A percentile compares a stretch with the other conserved stretches of the same genome.
Evolutionary conservation across 164 flowering plant species (phyloP).

Genomic region (Tinospora cordifolia): DNA sequence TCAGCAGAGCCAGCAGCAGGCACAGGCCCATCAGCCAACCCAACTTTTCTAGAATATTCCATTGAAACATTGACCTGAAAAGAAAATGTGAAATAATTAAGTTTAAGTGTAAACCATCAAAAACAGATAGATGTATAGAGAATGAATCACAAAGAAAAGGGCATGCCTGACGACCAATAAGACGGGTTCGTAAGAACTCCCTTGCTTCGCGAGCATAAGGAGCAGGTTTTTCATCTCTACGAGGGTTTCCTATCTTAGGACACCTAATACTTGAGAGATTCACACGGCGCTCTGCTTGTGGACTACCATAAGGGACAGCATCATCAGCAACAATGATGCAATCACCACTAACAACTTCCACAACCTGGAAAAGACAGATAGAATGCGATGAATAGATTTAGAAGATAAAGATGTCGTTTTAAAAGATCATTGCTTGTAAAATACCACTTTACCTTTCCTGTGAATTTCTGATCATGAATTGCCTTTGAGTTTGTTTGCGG

Average conservation of each 20-base stretch:
- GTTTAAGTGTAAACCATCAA: not conserved
- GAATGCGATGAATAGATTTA: not conserved
- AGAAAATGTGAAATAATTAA: not conserved
- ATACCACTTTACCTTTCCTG: conserved; percentile 59
- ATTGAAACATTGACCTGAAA: conserved; percentile 77
- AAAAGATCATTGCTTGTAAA: conserved; percentile 3
- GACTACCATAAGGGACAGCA: conserved; percentile 77
- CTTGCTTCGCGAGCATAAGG: conserved; percentile 90
- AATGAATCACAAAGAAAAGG: not conserved
- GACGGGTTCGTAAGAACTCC: conserved; percentile 77
- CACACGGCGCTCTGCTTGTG: conserved; percentile 81
- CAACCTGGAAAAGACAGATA: conserved; percentile 47
- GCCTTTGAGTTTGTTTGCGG: conserved; percentile 87
- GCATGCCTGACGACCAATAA: conserved; percentile 75
- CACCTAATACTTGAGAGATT: conserved; percentile 90
- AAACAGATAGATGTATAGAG: not conserved
- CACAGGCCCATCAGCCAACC: conserved; percentile 49
- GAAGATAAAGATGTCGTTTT: not conserved
- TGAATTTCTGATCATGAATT: conserved; percentile 82
- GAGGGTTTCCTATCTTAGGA: conserved; percentile 88
- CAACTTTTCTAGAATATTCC: conserved; percentile 90
- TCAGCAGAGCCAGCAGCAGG: conserved; percentile 45
- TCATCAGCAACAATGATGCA: conserved; percentile 94
- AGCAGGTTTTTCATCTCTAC: conserved; percentile 73
- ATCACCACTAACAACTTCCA: conserved; percentile 97